Evolutionary conservation across 2,329 filamentous ascomycete species (phyloP).

Genomic region (Sporothrix humicola): DNA sequence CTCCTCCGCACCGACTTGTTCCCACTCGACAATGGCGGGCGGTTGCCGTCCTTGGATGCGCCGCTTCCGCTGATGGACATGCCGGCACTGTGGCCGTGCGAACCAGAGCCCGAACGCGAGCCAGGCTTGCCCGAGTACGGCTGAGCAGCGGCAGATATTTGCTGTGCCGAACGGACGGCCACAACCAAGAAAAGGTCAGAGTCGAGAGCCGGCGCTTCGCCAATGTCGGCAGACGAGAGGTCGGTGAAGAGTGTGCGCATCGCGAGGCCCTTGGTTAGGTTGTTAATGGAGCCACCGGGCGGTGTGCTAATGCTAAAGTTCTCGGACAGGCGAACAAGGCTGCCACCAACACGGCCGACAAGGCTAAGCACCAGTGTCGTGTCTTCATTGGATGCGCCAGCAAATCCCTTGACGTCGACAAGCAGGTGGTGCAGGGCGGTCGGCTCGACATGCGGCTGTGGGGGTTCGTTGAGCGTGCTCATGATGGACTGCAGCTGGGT

Average conservation of each 20-base stretch:
- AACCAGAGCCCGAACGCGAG: constrained; percentile 58
- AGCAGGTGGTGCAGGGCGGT: constrained; percentile 79
- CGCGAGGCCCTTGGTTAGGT: constrained; percentile 67
- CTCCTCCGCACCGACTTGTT: constrained; percentile 64
- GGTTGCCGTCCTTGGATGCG: constrained; percentile 52
- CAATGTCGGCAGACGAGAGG: constrained; percentile 75
- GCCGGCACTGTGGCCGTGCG: constrained; percentile 49
- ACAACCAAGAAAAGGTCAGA: constrained; percentile 83
- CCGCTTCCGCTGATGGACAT: constrained; percentile 42
- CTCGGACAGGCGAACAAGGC: constrained; percentile 76
- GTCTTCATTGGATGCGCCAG: constrained; percentile 75
- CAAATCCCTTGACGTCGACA: constrained; percentile 82
- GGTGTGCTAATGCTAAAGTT: constrained; percentile 80
- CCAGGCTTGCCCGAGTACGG: constrained; percentile 50
- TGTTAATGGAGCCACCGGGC: constrained; percentile 71
- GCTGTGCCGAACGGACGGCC: constrained; percentile 70
- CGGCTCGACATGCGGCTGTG: constrained; percentile 68
- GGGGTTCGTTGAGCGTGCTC: constrained; percentile 88
- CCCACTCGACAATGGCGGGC: constrained; percentile 56
- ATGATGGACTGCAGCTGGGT: constrained; percentile 93
- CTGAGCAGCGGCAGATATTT: constrained; percentile 47
- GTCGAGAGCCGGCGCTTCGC: constrained; percentile 65
- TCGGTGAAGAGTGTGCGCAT: constrained; percentile 89
- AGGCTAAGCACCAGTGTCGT: constrained; percentile 79
- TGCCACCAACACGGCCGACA: constrained; percentile 70